Evolutionary conservation across 176 grass and related monocot genomes (phyloP), one percentile per base, ranked within the genome.

Genomic region (Oryza glumipatula): DNA sequence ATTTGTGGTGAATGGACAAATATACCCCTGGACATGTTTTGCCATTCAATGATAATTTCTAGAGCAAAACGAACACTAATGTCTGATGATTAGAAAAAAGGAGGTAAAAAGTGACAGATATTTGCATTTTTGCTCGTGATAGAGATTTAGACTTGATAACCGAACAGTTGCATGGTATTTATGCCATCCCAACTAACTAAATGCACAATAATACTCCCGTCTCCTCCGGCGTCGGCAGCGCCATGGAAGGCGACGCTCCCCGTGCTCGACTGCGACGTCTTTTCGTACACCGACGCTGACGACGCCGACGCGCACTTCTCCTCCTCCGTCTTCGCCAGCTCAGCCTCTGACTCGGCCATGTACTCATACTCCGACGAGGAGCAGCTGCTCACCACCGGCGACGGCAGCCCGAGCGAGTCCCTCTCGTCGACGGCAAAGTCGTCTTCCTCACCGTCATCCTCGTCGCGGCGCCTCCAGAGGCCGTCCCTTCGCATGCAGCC

Each of bases 341-440:
- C 78, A 2, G 6, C n/a, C 8, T 41, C 73, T 3, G 66, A 78
- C 64, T 58, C 74, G 11, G 5, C 41, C 41, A 44, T n/a, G 74
- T 21, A 30, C 21, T 61, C 52, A 9, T 49, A 82, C 24, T 84
- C 82, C 16, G 86, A 75, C 15, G 83, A 52, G 75, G 89, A 92
- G 85, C 88, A 93, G 87, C 89, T 95, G 77, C 93, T 98, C 17
- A 94, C 89, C 0, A 90, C 85, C 19, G 93, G 93, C 64, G 93
- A 94, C 1, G 91, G 91, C 65, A 80, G 67, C 0, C 43, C 85
- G 49, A 82, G 65, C 0, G 87, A 87, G 73, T 85, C 86, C 38
- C 80, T 85, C 49, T 91, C 92, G 44, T 86, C 86, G 49, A 65
- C 66, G 33, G 58, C 80, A 22, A 14, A 6, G 36, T 7, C 3